Conservation (phyloP, 2,329 filamentous ascomycete species). For the Alternaria triticina region DNA sequence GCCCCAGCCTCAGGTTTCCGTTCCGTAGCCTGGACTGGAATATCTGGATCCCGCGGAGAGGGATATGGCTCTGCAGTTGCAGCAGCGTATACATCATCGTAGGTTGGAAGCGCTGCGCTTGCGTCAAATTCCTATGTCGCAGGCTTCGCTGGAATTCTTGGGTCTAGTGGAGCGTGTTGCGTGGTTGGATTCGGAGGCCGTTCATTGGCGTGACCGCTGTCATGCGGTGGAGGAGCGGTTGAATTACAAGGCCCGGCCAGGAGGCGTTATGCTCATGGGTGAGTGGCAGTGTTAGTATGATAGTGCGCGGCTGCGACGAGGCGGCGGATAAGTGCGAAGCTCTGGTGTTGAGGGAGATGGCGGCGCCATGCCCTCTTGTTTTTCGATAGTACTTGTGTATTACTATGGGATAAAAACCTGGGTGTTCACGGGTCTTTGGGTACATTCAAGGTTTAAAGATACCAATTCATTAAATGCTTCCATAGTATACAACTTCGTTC, state of each 20-base stretch:
- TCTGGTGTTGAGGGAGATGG: neutral
- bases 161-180: neutral
- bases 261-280: neutral
- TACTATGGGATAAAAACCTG: neutral
- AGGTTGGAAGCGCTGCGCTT: neutral
- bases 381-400: neutral
- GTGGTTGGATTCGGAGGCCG: neutral
- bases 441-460: constrained; percentile 19
- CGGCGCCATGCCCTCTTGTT: neutral
- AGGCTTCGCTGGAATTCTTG: neutral
- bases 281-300: neutral
- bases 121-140: neutral
- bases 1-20: constrained; percentile 1
- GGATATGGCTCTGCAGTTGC: neutral
- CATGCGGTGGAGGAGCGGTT: neutral
- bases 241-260: neutral
- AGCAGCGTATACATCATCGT: neutral
- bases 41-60: neutral
- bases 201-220: neutral
- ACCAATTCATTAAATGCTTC: constrained; percentile 18
- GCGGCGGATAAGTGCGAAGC: neutral
- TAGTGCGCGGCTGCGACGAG: neutral
- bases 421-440: neutral
- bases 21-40: constrained; percentile 1
- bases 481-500: constrained; percentile 8